These are phyloP conservation scores for Cercospora sesami DNA, from an alignment of 2,329 filamentous ascomycete species.

Conservation along the genomic window DNA sequence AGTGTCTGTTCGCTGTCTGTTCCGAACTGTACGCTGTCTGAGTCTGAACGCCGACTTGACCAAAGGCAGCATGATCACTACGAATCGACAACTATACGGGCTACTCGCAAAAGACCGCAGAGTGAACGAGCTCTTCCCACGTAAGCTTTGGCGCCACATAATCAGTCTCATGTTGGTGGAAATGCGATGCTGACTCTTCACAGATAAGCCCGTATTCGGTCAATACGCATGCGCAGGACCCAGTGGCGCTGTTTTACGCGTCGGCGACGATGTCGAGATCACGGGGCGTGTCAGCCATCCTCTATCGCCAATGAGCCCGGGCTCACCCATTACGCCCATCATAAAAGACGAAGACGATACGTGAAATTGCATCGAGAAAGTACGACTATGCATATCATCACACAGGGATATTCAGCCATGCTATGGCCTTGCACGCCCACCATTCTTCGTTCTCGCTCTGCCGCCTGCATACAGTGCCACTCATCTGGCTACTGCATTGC, in stretches of 20 bases:
- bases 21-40: conserved; percentile 35
- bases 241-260: conserved; percentile 36
- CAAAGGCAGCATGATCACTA: conserved; percentile 38
- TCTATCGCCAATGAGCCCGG: conserved; percentile 43
- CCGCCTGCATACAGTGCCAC: not conserved
- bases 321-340: conserved; percentile 35
- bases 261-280: conserved; percentile 38
- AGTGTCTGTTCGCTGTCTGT: conserved; percentile 38
- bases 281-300: conserved; percentile 29
- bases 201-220: conserved; percentile 40
- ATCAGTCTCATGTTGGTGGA: not conserved
- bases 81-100: conserved; percentile 38
- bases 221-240: conserved; percentile 41
- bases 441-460: not conserved
- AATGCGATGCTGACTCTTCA: conserved; percentile 11
- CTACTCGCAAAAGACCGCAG: conserved; percentile 37
- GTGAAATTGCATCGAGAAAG: not conserved
- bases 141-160: conserved; percentile 22
- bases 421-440: not conserved
- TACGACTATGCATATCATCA: not conserved
- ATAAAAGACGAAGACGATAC: conserved; percentile 10
- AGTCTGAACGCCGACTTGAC: conserved; percentile 38
- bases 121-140: conserved; percentile 37
- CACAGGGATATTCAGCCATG: not conserved
- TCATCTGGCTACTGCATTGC: not conserved